Percentiles rank a stretch among this genome's conserved stretches.
phyloP scores from a whole-genome alignment of 2,329 filamentous ascomycete genomes.

The Endoconidiophora laricicola region DNA sequence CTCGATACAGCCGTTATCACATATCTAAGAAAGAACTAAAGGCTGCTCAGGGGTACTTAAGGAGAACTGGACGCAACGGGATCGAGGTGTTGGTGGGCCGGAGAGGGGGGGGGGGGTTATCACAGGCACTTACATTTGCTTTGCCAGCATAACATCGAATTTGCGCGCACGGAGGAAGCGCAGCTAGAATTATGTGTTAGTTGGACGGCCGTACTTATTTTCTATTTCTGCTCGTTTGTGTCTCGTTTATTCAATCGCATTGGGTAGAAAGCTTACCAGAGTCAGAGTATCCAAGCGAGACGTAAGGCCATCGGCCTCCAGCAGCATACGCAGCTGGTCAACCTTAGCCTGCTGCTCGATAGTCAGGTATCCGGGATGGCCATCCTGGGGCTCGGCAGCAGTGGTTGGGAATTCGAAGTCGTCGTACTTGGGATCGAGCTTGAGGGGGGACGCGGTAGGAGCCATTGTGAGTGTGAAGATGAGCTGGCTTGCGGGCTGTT shows the following conservation, averaged over 20 bases:
- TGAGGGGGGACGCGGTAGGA: conserved; percentile 20
- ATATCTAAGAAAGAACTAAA: neutral
- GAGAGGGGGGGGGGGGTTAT: too few relatives aligned
- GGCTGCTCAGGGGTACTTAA: neutral
- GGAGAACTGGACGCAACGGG: neutral
- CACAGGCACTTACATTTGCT: conserved; percentile 60
- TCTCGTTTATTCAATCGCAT: conserved; percentile 1
- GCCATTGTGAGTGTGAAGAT: conserved; percentile 8
- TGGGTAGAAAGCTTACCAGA: conserved; percentile 41
- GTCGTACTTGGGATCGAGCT: conserved; percentile 81
- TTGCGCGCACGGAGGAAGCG: conserved; percentile 88
- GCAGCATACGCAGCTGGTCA: conserved; percentile 63
- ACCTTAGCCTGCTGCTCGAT: conserved; percentile 79
- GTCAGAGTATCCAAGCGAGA: conserved; percentile 85
- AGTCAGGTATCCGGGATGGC: conserved; percentile 79
- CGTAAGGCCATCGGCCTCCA: conserved; percentile 69
- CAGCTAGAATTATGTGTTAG: conserved; percentile 32
- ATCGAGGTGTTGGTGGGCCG: too few relatives aligned
- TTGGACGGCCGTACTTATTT: neutral
- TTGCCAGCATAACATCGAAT: conserved; percentile 70
- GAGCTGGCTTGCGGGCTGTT: neutral
- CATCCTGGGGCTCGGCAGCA: conserved; percentile 50
- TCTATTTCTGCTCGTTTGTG: too few relatives aligned
- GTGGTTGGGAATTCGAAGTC: conserved; percentile 83
- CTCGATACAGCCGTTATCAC: neutral